Base-by-base conservation (phyloP, 2,329 filamentous ascomycete genomes). In the Botrytis galanthina region DNA sequence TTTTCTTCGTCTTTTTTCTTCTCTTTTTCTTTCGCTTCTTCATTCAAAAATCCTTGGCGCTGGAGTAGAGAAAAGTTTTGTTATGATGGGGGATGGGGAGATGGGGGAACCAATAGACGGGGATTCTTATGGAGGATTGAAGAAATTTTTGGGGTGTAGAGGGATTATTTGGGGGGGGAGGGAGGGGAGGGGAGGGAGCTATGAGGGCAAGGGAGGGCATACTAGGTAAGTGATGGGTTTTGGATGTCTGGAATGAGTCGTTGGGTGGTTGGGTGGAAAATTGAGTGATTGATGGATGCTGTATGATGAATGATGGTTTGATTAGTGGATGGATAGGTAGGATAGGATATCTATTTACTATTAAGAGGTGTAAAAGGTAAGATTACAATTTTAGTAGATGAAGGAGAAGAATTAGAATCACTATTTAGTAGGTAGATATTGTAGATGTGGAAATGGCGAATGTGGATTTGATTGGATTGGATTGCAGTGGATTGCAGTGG, bases 351-450 rank as follows among this genome's bases (percentile, higher is more conserved):
- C 20, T 37, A 61, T 26, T 39, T 39, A 51, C 5, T 51, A 1
- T 0, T n/a, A 16, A n/a, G 0, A n/a, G 5, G 12, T n/a, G 1
- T n/a, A 16, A n/a, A 0, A n/a, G 5, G 12, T n/a, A 16, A n/a
- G 4, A n/a, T 14, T 51, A n/a, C 0, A 22, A 9, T 26, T 22
- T 4, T 26, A 10, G 8, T 26, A n/a, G 26, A 51, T 14, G 2
- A 1, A 16, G 6, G 18, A 42, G 42, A 16, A 29, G 39, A 42
- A 42, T 16, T 42, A 14, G 39, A 14, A 1, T 42, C 14, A 4
- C 39, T 42, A 42, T 42, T 14, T 14, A 14, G 39, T 42, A 42
- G 39, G 1, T 44, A 44, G 48, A n/a, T n/a, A 12, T 10, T 48
- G 22, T 48, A 26, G 48, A 51, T n/a, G 0, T 51, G 51, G 29